These are phyloP conservation scores for Plenodomus tracheiphilus DNA, from an alignment of 2,329 filamentous ascomycete genomes.

Conservation along the genomic window DNA sequence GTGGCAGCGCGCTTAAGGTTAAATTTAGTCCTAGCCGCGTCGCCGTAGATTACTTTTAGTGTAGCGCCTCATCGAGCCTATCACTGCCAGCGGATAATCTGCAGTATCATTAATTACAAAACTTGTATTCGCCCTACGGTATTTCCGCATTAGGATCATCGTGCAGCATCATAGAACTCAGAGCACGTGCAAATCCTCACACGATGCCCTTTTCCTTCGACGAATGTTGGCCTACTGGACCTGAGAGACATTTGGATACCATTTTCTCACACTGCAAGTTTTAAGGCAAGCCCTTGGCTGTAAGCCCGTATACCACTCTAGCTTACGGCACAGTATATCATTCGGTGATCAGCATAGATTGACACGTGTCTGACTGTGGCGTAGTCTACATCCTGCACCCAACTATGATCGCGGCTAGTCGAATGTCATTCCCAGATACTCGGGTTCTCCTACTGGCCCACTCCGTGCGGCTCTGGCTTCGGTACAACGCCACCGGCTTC, in stretches of 20 bases:
- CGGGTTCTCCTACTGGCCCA: constrained; percentile 16
- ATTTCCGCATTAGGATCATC: not conserved
- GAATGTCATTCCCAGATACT: constrained; percentile 1
- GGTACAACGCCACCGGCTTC: constrained; percentile 10
- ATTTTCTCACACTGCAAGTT: not conserved
- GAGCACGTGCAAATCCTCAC: not conserved
- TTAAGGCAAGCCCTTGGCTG: constrained; percentile 8
- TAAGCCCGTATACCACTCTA: constrained; percentile 13
- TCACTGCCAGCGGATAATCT: constrained; percentile 5
- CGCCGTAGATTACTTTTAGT: not conserved
- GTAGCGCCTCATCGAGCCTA: not conserved
- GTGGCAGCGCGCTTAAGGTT: not conserved
- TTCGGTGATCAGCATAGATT: constrained; percentile 11
- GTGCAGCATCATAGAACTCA: not conserved
- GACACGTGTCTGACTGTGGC: constrained; percentile 22
- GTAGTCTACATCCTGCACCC: constrained; percentile 6
- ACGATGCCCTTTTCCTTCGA: not conserved
- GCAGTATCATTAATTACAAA: constrained; percentile 11
- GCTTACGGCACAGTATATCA: constrained; percentile 10
- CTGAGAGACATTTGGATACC: not conserved
- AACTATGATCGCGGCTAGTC: constrained; percentile 18
- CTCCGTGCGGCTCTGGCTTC: constrained; percentile 7
- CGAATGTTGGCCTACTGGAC: not conserved
- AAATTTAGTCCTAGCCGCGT: not conserved
- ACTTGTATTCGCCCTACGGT: too few relatives aligned